phyloP scores from a whole-genome alignment of 129 eudicot genomes.

The Sambucus nigra region DNA sequence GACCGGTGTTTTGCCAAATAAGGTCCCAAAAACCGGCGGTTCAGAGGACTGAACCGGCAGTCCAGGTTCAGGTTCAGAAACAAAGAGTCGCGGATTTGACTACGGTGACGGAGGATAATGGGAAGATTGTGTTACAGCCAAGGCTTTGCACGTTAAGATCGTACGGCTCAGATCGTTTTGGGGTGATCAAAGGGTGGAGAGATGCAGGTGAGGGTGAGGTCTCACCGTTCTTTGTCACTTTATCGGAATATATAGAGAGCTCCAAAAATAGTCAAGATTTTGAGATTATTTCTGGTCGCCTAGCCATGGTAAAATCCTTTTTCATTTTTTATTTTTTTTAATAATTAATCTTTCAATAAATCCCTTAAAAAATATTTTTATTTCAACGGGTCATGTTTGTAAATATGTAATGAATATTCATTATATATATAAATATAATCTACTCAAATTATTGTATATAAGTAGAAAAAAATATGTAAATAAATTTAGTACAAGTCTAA shows the following conservation, averaged over 20 bases:
- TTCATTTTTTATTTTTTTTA: too few species aligned
- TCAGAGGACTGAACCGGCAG: constrained; percentile 19
- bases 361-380: too few species aligned
- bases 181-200: constrained; percentile 30
- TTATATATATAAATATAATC: too few species aligned
- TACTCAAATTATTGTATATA: too few species aligned
- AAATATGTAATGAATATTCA: too few species aligned
- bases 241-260: constrained; percentile 79
- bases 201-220: constrained; percentile 25
- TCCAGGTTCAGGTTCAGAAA: constrained; percentile 30
- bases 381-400: too few species aligned
- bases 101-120: constrained; percentile 15
- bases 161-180: constrained; percentile 51
- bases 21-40: constrained; percentile 27
- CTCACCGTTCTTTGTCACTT: constrained; percentile 56
- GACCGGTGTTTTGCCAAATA: constrained; percentile 41
- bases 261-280: constrained; percentile 79
- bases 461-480: too few species aligned
- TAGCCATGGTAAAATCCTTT: constrained; percentile 98
- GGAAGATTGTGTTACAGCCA: constrained; percentile 73
- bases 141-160: constrained; percentile 78
- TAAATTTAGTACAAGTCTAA: too few species aligned
- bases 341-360: too few species aligned
- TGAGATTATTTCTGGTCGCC: constrained; percentile 86
- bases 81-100: constrained; percentile 12